Conservation (phyloP, 768 basidiomycete genomes). For the Rubroboletus satanas region DNA sequence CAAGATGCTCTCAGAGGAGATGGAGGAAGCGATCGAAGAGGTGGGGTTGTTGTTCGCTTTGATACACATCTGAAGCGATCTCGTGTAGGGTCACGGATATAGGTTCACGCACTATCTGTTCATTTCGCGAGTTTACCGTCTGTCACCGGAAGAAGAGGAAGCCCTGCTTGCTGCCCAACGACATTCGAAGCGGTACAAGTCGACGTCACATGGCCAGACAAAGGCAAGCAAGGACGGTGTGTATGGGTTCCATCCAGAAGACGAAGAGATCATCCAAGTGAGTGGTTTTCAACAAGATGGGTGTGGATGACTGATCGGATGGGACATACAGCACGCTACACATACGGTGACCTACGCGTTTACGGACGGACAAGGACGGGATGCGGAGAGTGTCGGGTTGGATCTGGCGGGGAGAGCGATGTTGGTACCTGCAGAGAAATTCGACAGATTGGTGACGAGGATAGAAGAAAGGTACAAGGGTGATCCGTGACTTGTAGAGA, state of each 20-base stretch:
- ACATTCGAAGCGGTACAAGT: constrained; percentile 37
- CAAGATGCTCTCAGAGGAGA: constrained; percentile 78
- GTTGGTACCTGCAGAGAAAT: constrained; percentile 47
- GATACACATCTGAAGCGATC: no score
- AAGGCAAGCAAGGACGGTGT: constrained; percentile 43
- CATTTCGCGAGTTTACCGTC: constrained; percentile 74
- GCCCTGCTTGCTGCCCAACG: constrained; percentile 41
- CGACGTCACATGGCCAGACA: constrained; percentile 10
- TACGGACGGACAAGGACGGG: constrained; percentile 49
- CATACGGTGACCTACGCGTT: constrained; percentile 39
- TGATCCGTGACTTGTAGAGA: no score
- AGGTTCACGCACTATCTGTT: constrained; percentile 71
- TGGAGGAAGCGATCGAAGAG: constrained; percentile 65
- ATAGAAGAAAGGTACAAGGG: constrained; percentile 33
- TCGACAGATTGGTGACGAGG: constrained; percentile 38
- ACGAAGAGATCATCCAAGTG: constrained; percentile 68
- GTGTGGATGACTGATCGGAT: neutral
- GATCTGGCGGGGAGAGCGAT: constrained; percentile 66
- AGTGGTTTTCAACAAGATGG: neutral
- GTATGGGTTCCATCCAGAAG: constrained; percentile 84
- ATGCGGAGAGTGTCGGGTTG: constrained; percentile 66
- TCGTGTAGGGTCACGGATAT: constrained; percentile 53
- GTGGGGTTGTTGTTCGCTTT: constrained; percentile 37
- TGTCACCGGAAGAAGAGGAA: constrained; percentile 66
- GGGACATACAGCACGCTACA: constrained; percentile 16